A percentile compares a stretch with the other conserved stretches of the same genome.
These are phyloP conservation scores for Xanthoconium separans DNA, from an alignment of 1,284 basidiomycete genomes.

Conservation along the genomic window DNA sequence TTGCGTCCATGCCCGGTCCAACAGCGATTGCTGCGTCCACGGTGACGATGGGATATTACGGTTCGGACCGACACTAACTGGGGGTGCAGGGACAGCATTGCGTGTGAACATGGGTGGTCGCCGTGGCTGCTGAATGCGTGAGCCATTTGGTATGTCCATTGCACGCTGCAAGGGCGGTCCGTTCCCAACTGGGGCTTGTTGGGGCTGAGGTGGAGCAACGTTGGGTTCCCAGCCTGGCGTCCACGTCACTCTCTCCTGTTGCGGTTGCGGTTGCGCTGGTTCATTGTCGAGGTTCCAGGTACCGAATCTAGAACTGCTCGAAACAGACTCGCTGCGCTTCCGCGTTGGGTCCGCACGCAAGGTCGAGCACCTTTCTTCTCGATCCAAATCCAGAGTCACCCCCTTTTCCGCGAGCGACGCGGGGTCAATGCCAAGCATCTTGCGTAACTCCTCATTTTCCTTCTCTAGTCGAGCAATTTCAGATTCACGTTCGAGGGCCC, in stretches of 20 bases:
- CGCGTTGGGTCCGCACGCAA: slow-evolving; percentile 23
- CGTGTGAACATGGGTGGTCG: slow-evolving; percentile 43
- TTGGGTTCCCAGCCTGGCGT: slow-evolving; percentile 30
- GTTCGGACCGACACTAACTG: slow-evolving; percentile 29
- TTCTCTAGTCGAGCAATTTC: slow-evolving; percentile 77
- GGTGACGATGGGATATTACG: slow-evolving; percentile 25
- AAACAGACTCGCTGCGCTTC: slow-evolving; percentile 29
- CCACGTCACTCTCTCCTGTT: slow-evolving; percentile 25
- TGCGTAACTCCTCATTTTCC: slow-evolving; percentile 80
- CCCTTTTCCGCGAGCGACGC: slow-evolving; percentile 51
- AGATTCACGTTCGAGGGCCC: slow-evolving; percentile 80
- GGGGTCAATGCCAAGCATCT: slow-evolving; percentile 69
- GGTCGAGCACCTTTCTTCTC: slow-evolving; percentile 31
- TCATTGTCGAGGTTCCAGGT: slow-evolving; percentile 31
- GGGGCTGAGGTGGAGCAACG: slow-evolving; percentile 18
- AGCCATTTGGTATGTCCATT: slow-evolving; percentile 47
- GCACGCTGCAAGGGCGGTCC: slow-evolving; percentile 43
- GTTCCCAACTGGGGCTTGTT: slow-evolving; percentile 26
- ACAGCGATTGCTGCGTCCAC: slow-evolving; percentile 35
- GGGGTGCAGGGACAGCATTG: slow-evolving; percentile 38
- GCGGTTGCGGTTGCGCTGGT: slow-evolving; percentile 6
- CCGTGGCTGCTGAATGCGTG: slow-evolving; percentile 48
- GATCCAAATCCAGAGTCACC: slow-evolving; percentile 45
- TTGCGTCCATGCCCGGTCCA: slow-evolving; percentile 37
- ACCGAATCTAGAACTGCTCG: slow-evolving; percentile 24